A percentile compares a stretch with the other conserved stretches of the same genome.
Conservation (phyloP, 768 basidiomycete species). For the Trametes meyenii region DNA sequence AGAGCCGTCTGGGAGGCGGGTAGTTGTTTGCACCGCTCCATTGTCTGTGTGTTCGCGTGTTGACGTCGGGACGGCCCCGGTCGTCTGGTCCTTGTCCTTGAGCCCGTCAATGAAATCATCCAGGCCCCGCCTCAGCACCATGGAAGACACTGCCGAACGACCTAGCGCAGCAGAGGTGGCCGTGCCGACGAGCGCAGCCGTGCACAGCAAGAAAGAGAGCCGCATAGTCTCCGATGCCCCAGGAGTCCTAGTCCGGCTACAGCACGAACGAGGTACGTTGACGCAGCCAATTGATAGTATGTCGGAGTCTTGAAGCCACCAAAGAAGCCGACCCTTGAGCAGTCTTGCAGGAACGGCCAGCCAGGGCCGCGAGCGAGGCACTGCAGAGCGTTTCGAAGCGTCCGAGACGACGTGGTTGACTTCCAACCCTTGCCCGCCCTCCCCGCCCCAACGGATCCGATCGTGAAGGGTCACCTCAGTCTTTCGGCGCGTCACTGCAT, state of each 20-base stretch:
- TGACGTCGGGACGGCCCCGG: not conserved
- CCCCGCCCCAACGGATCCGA: not conserved
- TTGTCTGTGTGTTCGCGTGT: not conserved
- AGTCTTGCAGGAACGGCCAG: constrained; percentile 1
- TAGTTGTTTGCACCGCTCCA: not conserved
- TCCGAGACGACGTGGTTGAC: constrained; percentile 9
- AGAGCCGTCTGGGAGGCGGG: not conserved
- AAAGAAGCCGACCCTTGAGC: not conserved
- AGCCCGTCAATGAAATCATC: constrained; percentile 7
- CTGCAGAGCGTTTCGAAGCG: not conserved
- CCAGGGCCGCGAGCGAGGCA: constrained; percentile 6
- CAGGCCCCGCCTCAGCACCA: not conserved
- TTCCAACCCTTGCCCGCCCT: not conserved
- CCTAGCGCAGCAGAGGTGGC: constrained; percentile 7
- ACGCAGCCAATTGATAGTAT: not conserved
- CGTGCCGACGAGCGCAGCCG: constrained; percentile 1
- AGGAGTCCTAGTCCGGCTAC: not conserved
- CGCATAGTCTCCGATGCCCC: constrained; percentile 4
- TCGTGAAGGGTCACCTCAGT: not conserved
- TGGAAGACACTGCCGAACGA: not conserved
- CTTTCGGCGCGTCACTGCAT: too few species aligned
- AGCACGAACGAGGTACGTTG: too few species aligned
- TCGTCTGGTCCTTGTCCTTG: not conserved
- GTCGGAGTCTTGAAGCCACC: not conserved
- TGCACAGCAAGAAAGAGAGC: constrained; percentile 3